A percentile compares a stretch with the other conserved stretches of the same genome.
phyloP scores from a whole-genome alignment of 2,329 filamentous ascomycete genomes.

The Verticillium nubilum region DNA sequence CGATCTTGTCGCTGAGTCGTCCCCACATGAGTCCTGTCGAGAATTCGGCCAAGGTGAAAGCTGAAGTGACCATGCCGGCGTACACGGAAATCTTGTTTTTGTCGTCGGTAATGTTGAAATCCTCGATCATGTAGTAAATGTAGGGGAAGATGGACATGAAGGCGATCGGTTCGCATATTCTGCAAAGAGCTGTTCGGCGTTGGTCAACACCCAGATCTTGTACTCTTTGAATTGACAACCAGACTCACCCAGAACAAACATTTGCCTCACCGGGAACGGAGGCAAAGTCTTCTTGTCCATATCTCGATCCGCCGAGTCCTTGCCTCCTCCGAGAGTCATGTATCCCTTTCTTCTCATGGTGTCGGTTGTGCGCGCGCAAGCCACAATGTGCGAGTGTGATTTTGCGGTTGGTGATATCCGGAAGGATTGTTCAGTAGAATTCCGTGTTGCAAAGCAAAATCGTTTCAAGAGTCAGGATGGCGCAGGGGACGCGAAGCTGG shows the following conservation, averaged over 20 bases:
- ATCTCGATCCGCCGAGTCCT: not conserved
- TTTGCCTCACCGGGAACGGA: constrained; percentile 36
- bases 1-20: constrained; percentile 82
- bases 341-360: constrained; percentile 12
- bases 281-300: constrained; percentile 14
- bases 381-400: not conserved
- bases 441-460: not conserved
- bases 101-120: constrained; percentile 79
- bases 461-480: not conserved
- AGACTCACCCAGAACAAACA: constrained; percentile 43
- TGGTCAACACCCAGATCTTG: not conserved
- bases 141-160: constrained; percentile 99
- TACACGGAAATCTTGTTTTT: constrained; percentile 81
- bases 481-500: not conserved
- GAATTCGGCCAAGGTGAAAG: constrained; percentile 95
- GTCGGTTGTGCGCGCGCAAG: not conserved
- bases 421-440: not conserved
- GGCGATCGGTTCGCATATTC: constrained; percentile 96
- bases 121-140: constrained; percentile 94
- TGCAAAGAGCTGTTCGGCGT: constrained; percentile 66
- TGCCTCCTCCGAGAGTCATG: constrained; percentile 7
- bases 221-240: not conserved
- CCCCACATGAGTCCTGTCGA: constrained; percentile 91
- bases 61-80: constrained; percentile 91
- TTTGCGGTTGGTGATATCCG: not conserved